phyloP scores from a whole-genome alignment of 2,329 filamentous ascomycete species.

The Aspergillus neoniger region DNA sequence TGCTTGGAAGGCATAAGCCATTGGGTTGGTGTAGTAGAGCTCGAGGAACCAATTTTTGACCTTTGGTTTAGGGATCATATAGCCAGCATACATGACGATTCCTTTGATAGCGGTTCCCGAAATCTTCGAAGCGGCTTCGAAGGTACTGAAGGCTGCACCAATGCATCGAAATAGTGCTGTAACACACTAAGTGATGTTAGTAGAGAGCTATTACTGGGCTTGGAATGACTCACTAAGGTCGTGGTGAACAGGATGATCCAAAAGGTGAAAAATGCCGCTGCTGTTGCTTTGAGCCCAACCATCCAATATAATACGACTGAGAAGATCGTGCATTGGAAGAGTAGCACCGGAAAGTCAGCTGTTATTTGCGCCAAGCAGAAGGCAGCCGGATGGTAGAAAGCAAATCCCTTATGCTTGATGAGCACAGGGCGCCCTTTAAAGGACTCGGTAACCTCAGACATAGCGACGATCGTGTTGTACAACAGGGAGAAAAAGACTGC shows the following conservation, averaged over 20 bases:
- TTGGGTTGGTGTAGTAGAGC: slow-evolving; percentile 35
- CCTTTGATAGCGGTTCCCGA: slow-evolving; percentile 34
- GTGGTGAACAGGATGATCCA: slow-evolving; percentile 54
- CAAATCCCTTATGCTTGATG: slow-evolving; percentile 59
- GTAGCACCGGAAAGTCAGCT: slow-evolving; percentile 54
- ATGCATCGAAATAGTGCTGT: slow-evolving; percentile 58
- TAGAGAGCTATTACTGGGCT: slow-evolving; percentile 5
- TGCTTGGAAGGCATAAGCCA: slow-evolving; percentile 36
- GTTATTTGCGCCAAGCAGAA: slow-evolving; percentile 40
- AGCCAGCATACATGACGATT: slow-evolving; percentile 40
- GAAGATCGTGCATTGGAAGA: slow-evolving; percentile 61
- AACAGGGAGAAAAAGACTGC: slow-evolving; percentile 65
- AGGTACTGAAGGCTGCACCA: slow-evolving; percentile 55
- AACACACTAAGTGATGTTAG: slow-evolving; percentile 43
- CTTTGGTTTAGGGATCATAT: slow-evolving; percentile 43
- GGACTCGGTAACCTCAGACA: slow-evolving; percentile 66
- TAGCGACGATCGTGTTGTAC: slow-evolving; percentile 60
- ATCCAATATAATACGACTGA: slow-evolving; percentile 63
- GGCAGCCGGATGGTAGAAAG: slow-evolving; percentile 56
- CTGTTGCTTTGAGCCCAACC: slow-evolving; percentile 55
- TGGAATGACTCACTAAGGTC: slow-evolving; percentile 46
- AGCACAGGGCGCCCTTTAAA: slow-evolving; percentile 61
- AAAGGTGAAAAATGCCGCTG: slow-evolving; percentile 61
- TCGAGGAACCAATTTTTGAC: slow-evolving; percentile 55
- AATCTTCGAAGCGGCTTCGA: slow-evolving; percentile 59